phyloP scores from a whole-genome alignment of 352 stramenopile species.

The Phytophthora citrophthora region DNA sequence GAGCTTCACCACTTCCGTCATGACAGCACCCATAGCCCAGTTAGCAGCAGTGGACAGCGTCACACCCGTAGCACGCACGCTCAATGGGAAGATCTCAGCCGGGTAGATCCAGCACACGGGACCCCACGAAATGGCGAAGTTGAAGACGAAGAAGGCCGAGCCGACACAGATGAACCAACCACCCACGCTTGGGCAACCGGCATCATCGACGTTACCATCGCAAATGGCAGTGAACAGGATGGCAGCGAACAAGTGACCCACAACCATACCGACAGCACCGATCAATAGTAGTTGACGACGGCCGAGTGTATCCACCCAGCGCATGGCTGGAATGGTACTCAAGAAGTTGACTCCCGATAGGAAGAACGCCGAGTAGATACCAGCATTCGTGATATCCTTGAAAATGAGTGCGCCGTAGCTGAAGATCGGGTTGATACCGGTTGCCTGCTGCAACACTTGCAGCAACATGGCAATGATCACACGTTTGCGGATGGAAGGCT shows the following conservation, averaged over 20 bases:
- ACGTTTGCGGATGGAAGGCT: constrained; percentile 33
- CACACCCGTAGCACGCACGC: constrained; percentile 4
- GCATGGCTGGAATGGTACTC: constrained; percentile 16
- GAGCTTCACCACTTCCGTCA: constrained; percentile 29
- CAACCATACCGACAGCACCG: constrained; percentile 12
- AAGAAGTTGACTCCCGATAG: constrained; percentile 15
- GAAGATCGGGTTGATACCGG: constrained; percentile 45
- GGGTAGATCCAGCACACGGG: constrained; percentile 16
- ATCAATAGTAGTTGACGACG: constrained; percentile 11
- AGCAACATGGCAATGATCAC: constrained; percentile 41
- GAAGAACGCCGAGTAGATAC: constrained; percentile 27
- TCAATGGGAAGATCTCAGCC: constrained; percentile 15
- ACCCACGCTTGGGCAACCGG: neutral
- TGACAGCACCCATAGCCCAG: constrained; percentile 40
- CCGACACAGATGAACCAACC: constrained; percentile 11
- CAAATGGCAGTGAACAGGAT: constrained; percentile 18
- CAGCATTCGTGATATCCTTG: constrained; percentile 38
- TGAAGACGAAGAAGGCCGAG: constrained; percentile 15
- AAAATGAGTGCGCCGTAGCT: constrained; percentile 35
- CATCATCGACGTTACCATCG: constrained; percentile 1
- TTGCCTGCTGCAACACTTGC: constrained; percentile 47
- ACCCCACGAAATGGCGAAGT: constrained; percentile 15
- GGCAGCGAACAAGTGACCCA: constrained; percentile 11
- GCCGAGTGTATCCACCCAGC: constrained; percentile 7
- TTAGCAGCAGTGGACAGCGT: constrained; percentile 11